Base-by-base conservation (phyloP, 2,329 filamentous ascomycete species). In the Colletotrichum navitas region DNA sequence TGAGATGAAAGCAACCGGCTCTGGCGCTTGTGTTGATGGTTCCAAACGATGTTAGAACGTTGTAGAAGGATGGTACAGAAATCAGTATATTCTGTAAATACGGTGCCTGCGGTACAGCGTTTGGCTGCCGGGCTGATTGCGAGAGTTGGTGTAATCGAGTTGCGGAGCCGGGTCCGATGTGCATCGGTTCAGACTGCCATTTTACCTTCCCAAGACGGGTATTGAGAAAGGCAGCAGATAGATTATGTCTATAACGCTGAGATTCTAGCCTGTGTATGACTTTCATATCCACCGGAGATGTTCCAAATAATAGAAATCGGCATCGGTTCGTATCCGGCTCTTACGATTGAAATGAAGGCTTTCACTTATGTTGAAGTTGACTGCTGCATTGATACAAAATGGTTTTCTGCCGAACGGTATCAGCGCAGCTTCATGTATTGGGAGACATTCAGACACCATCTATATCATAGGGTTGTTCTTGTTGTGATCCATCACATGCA, bases 1-100 rank as follows among this genome's bases (percentile, higher is more conserved):
- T 24, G 55, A n/a, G n/a, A 58, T 58, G 34, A n/a, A 58, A 39
- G 55, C 34, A n/a, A 34, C 55, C 55, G 36, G 34, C n/a, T 41
- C 16, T 29, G 34, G 55, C 55, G 55, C 55, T 58, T 58, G 55
- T 24, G 36, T n/a, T 24, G 55, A 29, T 39, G n/a, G 7, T 39
- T 56, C 54, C 45, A 47, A 56, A 36, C 21, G 11, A 56, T 6
- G n/a, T 58, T 41, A 3, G 39, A n/a, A 21, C 5, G 26, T 47
- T n/a, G 39, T 21, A 21, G 16, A 36, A 41, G n/a, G 4, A 39
- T 3, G n/a, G 12, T 21, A 26, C 24, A 1, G 5, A n/a, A 26
- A 24, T 11, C n/a, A 7, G 45, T 26, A 12, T 29, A 39, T 26
- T 3, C n/a, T 10, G 2, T 39, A n/a, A 18, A 41, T 11, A 18